Percentiles rank a stretch among this genome's conserved stretches.
Evolutionary conservation across 73 alveolate species (phyloP).

Genomic region (Stentor coeruleus): DNA sequence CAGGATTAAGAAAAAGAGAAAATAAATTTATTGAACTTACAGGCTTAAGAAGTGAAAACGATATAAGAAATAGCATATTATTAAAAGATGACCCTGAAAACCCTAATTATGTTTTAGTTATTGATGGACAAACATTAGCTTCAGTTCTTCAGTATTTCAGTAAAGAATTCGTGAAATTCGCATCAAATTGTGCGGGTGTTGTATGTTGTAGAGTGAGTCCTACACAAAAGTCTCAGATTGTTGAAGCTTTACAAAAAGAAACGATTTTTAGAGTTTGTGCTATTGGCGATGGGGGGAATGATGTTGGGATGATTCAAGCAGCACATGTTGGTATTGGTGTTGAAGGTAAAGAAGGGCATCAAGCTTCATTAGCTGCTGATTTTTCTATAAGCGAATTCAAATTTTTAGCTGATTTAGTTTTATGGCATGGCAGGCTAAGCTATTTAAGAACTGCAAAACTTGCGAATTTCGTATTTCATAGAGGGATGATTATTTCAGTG

Average conservation of each 20-base stretch:
- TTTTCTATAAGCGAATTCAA: constrained; percentile 74
- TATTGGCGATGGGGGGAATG: constrained; percentile 99
- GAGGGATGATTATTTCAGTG: constrained; percentile 92
- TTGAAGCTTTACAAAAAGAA: constrained; percentile 58
- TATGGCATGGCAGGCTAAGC: constrained; percentile 96
- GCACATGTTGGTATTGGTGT: constrained; percentile 93
- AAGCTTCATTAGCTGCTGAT: constrained; percentile 91
- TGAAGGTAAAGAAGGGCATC: constrained; percentile 90
- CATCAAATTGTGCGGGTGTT: constrained; percentile 48
- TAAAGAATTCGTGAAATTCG: constrained; percentile 39
- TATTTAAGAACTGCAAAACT: constrained; percentile 74
- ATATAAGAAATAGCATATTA: not conserved
- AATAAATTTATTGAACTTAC: constrained; percentile 66
- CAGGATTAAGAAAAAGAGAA: constrained; percentile 84
- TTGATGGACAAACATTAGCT: constrained; percentile 54
- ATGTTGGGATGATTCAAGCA: constrained; percentile 87
- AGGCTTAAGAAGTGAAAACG: too few species aligned
- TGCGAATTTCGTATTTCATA: constrained; percentile 65
- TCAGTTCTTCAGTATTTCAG: not conserved
- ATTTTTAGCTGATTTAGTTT: constrained; percentile 63
- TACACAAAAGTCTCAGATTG: constrained; percentile 83
- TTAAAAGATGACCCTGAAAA: constrained; percentile 38
- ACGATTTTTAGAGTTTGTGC: constrained; percentile 75
- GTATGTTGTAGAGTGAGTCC: constrained; percentile 95
- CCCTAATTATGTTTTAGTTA: constrained; percentile 30